Conservation (phyloP, 257 asterid species). For the Rhazya stricta region DNA sequence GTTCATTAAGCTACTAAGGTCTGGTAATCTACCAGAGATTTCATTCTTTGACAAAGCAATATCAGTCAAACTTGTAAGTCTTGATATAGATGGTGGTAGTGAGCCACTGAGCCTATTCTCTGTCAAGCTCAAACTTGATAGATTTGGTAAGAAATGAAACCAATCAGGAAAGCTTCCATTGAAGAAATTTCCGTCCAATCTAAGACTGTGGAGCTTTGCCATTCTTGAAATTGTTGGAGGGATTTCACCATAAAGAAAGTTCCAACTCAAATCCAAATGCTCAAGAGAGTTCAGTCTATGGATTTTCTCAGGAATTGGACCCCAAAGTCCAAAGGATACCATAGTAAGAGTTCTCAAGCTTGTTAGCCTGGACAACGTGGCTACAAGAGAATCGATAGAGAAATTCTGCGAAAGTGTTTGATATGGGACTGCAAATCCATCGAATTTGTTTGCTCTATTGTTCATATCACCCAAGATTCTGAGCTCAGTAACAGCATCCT, state of each 20-base stretch:
- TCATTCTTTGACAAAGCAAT: conserved; percentile 43
- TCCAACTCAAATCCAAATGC: conserved; percentile 59
- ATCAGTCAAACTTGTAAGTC: conserved; percentile 28
- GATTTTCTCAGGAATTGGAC: conserved; percentile 49
- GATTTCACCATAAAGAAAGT: conserved; percentile 43
- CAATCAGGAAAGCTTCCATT: conserved; percentile 51
- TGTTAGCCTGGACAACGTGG: conserved; percentile 56
- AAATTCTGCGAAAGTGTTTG: conserved; percentile 45
- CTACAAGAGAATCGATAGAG: conserved; percentile 60
- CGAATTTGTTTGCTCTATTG: conserved; percentile 22
- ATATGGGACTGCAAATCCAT: conserved; percentile 37
- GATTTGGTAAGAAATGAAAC: conserved; percentile 37
- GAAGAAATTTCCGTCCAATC: conserved; percentile 56
- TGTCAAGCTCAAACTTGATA: conserved; percentile 50
- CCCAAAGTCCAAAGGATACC: conserved; percentile 69
- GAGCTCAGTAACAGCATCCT: conserved; percentile 40
- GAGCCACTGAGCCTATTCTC: conserved; percentile 39
- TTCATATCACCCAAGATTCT: conserved; percentile 43
- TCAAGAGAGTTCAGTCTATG: conserved; percentile 46
- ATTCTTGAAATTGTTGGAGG: conserved; percentile 50
- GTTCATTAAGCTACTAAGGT: conserved; percentile 37
- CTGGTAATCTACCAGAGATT: conserved; percentile 39
- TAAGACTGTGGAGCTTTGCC: conserved; percentile 33
- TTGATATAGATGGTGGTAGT: conserved; percentile 36
- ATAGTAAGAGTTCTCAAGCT: conserved; percentile 40